Evolutionary conservation across 352 stramenopile species (phyloP).

Genomic region (Pythium volutum): DNA sequence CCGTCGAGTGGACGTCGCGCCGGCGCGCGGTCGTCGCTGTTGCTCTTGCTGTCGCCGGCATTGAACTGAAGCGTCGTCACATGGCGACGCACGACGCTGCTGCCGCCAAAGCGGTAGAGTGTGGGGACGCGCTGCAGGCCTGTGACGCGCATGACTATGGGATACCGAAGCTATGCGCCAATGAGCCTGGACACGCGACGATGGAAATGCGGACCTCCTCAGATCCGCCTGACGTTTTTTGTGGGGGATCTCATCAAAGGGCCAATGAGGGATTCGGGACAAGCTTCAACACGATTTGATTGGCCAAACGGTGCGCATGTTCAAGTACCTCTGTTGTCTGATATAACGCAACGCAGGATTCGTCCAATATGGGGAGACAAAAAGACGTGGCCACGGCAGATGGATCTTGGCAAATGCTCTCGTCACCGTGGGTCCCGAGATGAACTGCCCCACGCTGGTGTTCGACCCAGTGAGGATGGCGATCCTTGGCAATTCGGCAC

Average conservation of each 20-base stretch:
- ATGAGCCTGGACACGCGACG: background rate
- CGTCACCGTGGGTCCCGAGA: too few species aligned
- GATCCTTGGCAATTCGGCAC: too few species aligned
- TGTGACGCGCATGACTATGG: background rate
- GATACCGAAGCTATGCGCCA: background rate
- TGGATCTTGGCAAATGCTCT: background rate
- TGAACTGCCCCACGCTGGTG: too few species aligned
- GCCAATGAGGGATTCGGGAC: background rate
- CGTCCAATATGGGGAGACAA: background rate
- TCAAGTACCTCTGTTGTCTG: slow-evolving; percentile 18
- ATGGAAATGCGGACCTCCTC: background rate
- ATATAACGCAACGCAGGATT: background rate
- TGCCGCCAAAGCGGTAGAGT: background rate
- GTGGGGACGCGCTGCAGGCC: background rate
- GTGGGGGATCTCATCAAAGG: too few species aligned
- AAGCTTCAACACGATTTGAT: slow-evolving; percentile 25
- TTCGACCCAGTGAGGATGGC: too few species aligned
- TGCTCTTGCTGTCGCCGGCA: background rate
- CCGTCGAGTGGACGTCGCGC: slow-evolving; percentile 53
- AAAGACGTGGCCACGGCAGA: too few species aligned
- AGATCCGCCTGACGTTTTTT: too few species aligned
- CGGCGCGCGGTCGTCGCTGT: background rate
- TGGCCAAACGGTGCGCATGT: slow-evolving; percentile 17
- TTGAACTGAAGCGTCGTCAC: slow-evolving; percentile 23
- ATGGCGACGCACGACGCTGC: background rate